Evolutionary conservation across 371 early-diverging fungal species (phyloP).

Genomic region (Mortierella polycephala): DNA sequence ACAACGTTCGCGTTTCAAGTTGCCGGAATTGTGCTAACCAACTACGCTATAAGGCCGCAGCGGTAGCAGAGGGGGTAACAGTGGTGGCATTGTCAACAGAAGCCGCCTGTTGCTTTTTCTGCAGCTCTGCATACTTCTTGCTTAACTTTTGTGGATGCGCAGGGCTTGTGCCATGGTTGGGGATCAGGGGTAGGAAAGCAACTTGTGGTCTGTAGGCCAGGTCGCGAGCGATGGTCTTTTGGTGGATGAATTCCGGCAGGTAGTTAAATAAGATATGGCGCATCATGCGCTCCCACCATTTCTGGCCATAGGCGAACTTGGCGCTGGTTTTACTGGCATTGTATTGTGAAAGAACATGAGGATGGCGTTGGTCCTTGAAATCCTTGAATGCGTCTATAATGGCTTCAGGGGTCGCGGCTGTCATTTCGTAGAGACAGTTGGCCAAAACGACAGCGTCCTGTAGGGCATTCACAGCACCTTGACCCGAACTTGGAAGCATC

Average conservation of each 20-base stretch:
- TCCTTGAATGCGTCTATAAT: slow-evolving; percentile 7
- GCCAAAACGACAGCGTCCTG: slow-evolving; percentile 2
- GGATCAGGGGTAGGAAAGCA: slow-evolving; percentile 7
- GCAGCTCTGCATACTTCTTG: slow-evolving; percentile 7
- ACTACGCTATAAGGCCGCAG: no score
- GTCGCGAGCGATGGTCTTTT: not conserved
- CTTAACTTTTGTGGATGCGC: slow-evolving; percentile 6
- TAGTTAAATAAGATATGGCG: slow-evolving; percentile 8
- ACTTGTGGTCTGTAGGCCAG: slow-evolving; percentile 17
- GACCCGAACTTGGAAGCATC: no score
- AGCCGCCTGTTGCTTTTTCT: not conserved
- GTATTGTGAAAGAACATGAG: slow-evolving; percentile 6
- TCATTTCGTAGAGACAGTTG: slow-evolving; percentile 12
- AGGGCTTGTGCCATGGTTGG: slow-evolving; percentile 1
- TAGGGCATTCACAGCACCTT: slow-evolving; percentile 9
- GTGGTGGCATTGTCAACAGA: no score
- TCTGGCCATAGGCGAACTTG: slow-evolving; percentile 6
- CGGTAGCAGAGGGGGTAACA: no score
- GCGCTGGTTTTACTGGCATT: not conserved
- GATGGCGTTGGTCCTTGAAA: slow-evolving; percentile 11
- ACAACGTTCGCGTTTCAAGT: no score
- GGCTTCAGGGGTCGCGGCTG: not conserved
- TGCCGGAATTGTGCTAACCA: no score
- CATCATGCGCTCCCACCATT: slow-evolving; percentile 2
- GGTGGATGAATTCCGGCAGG: slow-evolving; percentile 3